Evolutionary conservation across 2,329 filamentous ascomycete genomes (phyloP), one percentile per base, ranked within the genome.

Genomic region (Aspergillus uvarum): DNA sequence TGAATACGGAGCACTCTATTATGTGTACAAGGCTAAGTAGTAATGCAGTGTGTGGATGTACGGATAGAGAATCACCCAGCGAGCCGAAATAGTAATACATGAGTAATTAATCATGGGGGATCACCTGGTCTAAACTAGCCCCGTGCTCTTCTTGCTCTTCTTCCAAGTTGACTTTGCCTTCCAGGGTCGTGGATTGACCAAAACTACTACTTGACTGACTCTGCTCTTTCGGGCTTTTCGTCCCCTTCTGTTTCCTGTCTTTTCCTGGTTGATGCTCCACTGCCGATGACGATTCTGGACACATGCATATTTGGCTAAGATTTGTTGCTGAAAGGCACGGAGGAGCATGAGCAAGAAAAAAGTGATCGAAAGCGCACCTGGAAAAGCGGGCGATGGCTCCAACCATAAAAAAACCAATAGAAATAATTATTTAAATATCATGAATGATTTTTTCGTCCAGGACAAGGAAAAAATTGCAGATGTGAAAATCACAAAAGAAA

Each of bases 261-360:
- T 44, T 44, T 54, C 44, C 60, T 58, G 54, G 32, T 47, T n/a
- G 29, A 48, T 58, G 54, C 62, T 61, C 63, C 62, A 64, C 62
- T 53, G 29, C 54, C 57, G 51, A 54, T 49, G 61, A 67, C 65
- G 42, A 60, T 68, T 68, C 62, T 65, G 65, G 66, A 66, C 65
- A 61, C 65, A 58, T 67, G 66, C 65, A 67, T 29, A 29, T 65
- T 51, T 57, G 61, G 49, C 61, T 62, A 65, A 63, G 58, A 60
- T 55, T 62, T 48, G 58, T 58, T 50, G 49, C 52, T 51, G 44
- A 58, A 35, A 10, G 51, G 22, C 50, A 26, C 51, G 44, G 51
- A 32, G 32, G 7, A 29, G 26, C 26, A 29, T 8, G 26, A 29
- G 26, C 26, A 29, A 29, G 26, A 29, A 29, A 47, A 31, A 26